Evolutionary conservation across 148 eudicot genomes (phyloP), one percentile per base, ranked within the genome.

Genomic region (Spergularia marina): DNA sequence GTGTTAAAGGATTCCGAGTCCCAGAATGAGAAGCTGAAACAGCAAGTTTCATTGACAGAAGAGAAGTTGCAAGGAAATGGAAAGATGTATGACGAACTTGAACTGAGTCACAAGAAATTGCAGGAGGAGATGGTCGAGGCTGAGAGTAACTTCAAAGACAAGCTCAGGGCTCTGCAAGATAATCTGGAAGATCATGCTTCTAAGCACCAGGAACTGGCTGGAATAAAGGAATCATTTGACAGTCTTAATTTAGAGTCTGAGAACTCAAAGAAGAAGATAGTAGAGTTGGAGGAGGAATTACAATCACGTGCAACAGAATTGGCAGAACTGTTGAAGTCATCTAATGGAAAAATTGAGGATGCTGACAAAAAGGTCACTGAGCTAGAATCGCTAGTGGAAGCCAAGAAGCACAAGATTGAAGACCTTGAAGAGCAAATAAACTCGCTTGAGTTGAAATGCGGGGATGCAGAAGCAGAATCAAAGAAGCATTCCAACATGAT

Each of bases 221-320:
- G 86, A 30, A 83, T 92, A 36, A 92, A 90, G 79, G 96, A 92
- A 79, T 83, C 89, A 40, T 91, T 84, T 74, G 94, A 88, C 47
- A 76, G 69, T 74, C 85, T 92, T 61, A 89, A 47, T 74, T 72
- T 96, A 53, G 97, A 96, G 80, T 74, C 86, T 10, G 97, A 92
- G 74, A 81, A 79, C 84, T 91, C 98, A 10, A 92, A 84, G 77
- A 95, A 91, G 86, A 92, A 81, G 79, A 82, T 88, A 74, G 74
- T 77, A 60, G 91, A 85, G 72, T 85, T 96, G 67, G 93, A 92
- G 76, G 83, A 81, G 70, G 89, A 88, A 71, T 79, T 96, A 39
- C 82, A 84, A 49, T 72, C 77, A 54, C 84, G 81, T 53, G 61
- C 81, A 62, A 30, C 71, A 1, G 90, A 94, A 72, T 80, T 91